A percentile compares a stretch with the other conserved stretches of the same genome.
Evolutionary conservation across 2,329 filamentous ascomycete species (phyloP).

Genomic region (Xylariaceae sp.): DNA sequence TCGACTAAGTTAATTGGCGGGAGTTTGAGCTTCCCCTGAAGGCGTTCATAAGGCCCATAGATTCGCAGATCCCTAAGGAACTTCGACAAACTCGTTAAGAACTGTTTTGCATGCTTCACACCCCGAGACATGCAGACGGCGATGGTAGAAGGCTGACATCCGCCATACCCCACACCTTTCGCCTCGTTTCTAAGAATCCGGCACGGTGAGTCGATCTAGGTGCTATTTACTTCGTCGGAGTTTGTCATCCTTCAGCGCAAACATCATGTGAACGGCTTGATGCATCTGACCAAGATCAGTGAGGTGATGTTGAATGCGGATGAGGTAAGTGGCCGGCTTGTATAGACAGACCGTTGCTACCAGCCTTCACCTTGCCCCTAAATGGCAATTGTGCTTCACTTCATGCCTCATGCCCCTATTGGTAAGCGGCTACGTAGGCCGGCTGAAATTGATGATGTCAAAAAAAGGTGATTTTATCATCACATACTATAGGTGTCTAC

Average conservation of each 20-base stretch:
- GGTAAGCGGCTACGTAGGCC: conserved; percentile 4
- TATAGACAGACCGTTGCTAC: conserved; percentile 11
- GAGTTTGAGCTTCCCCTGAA: neutral
- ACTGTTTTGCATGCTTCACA: conserved; percentile 16
- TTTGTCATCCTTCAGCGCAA: conserved; percentile 1
- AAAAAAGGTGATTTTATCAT: conserved; percentile 14
- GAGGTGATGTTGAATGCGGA: conserved; percentile 17
- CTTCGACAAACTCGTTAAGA: conserved; percentile 1
- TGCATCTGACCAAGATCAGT: conserved; percentile 19
- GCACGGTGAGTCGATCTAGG: conserved; percentile 19
- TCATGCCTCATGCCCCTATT: conserved; percentile 13
- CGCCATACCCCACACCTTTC: conserved; percentile 11
- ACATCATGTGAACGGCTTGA: conserved; percentile 14
- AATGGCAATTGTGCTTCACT: conserved; percentile 6
- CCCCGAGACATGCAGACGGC: conserved; percentile 17
- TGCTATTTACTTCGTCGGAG: conserved; percentile 9
- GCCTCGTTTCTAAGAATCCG: conserved; percentile 18
- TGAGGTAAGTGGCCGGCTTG: conserved; percentile 6
- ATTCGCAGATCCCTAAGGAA: conserved; percentile 7
- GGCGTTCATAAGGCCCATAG: conserved; percentile 18
- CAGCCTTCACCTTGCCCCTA: conserved; percentile 1
- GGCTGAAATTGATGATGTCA: conserved; percentile 22
- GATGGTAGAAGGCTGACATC: conserved; percentile 12
- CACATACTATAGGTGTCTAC: conserved; percentile 9
- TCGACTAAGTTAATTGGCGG: neutral